Evolutionary conservation across 2,329 filamentous ascomycete genomes (phyloP).

Genomic region (Zelopaecilomyces penicillatus): DNA sequence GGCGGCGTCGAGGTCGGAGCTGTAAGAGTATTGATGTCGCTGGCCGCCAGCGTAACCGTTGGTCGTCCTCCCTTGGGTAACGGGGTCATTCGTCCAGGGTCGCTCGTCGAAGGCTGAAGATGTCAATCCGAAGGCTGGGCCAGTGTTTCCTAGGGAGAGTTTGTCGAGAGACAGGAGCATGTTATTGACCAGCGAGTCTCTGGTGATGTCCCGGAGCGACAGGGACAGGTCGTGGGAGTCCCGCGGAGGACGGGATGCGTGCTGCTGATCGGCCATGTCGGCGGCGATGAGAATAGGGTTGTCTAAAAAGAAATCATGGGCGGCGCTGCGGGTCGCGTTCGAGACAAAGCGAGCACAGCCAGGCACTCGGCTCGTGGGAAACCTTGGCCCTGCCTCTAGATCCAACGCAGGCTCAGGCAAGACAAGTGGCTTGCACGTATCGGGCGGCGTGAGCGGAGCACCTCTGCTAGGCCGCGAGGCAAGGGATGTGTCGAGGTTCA

Average conservation of each 20-base stretch:
- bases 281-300: constrained; percentile 11
- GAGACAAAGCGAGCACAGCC: neutral
- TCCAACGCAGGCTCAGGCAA: constrained; percentile 4
- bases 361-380: neutral
- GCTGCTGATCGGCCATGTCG: constrained; percentile 19
- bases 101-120: constrained; percentile 18
- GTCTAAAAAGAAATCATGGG: constrained; percentile 19
- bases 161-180: constrained; percentile 92
- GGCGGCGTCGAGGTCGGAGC: constrained; percentile 50
- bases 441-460: constrained; percentile 4
- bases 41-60: constrained; percentile 7
- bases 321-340: constrained; percentile 8
- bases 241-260: constrained; percentile 25
- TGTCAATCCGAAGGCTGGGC: constrained; percentile 7
- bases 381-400: neutral
- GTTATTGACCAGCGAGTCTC: constrained; percentile 89
- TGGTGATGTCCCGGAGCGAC: constrained; percentile 64
- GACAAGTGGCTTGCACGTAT: constrained; percentile 10
- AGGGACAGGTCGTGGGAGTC: constrained; percentile 84
- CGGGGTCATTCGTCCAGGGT: constrained; percentile 10
- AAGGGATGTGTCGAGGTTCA: constrained; percentile 10
- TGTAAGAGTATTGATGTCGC: constrained; percentile 44
- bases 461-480: constrained; percentile 8
- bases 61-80: constrained; percentile 16
- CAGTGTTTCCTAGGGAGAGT: constrained; percentile 50